Evolutionary conservation across 202 grass and related monocot species (phyloP).

Genomic region (Schoenoplectus tabernaemontani): DNA sequence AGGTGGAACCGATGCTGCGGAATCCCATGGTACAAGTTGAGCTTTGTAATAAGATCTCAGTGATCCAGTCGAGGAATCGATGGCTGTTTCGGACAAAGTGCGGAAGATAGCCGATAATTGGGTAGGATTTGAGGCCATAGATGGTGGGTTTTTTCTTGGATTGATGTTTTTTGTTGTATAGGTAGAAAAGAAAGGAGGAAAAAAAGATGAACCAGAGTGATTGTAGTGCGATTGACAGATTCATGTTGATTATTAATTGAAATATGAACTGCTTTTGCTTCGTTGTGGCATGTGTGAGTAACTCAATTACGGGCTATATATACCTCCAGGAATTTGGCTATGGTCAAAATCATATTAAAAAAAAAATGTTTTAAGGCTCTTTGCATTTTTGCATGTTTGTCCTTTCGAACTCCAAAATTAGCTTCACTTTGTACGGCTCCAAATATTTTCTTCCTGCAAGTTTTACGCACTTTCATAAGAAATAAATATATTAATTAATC

Average conservation of each 20-base stretch:
- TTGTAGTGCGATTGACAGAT: background rate
- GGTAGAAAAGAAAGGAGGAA: background rate
- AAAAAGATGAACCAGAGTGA: background rate
- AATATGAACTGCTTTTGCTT: background rate
- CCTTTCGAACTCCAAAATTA: too few species aligned
- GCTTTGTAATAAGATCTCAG: constrained; percentile 13
- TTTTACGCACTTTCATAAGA: too few species aligned
- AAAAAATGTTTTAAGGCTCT: too few species aligned
- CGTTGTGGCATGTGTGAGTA: background rate
- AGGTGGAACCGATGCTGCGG: background rate
- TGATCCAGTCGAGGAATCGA: constrained; percentile 30
- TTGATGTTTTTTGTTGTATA: background rate
- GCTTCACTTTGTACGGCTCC: too few species aligned
- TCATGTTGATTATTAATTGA: background rate
- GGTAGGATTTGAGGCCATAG: constrained; percentile 26
- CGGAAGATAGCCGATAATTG: constrained; percentile 33
- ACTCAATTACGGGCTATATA: background rate
- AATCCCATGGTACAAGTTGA: constrained; percentile 30
- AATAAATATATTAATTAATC: too few species aligned
- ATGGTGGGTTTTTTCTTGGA: constrained; percentile 7
- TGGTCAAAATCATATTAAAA: background rate
- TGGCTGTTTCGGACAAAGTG: constrained; percentile 30
- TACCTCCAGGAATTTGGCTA: background rate
- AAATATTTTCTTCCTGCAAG: too few species aligned
- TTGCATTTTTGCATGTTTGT: too few species aligned